phyloP scores from a whole-genome alignment of 2,329 filamentous ascomycete genomes.

The Paecilomyces variotii region DNA sequence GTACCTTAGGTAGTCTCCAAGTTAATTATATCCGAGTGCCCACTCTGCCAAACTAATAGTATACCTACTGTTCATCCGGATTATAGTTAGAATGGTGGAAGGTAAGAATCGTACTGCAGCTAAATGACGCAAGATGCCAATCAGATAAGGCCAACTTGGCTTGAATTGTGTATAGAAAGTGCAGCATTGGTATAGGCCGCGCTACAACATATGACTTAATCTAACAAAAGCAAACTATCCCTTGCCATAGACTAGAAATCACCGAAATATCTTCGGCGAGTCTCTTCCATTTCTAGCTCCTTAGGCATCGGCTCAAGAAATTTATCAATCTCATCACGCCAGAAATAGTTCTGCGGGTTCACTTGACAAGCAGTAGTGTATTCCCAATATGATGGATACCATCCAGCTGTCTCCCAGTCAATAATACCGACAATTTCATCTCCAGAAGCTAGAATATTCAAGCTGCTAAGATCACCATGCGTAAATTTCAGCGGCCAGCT shows the following conservation, averaged over 20 bases:
- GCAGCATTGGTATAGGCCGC: no score
- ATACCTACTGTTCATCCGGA: no score
- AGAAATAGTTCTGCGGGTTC: constrained; percentile 33
- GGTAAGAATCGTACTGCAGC: no score
- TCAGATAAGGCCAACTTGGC: no score
- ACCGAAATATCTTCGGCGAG: constrained; percentile 29
- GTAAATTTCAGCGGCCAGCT: constrained; percentile 36
- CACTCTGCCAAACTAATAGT: no score
- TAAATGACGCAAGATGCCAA: no score
- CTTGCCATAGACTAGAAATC: constrained; percentile 12
- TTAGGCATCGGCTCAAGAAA: constrained; percentile 31
- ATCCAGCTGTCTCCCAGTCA: constrained; percentile 24
- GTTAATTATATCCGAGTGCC: no score
- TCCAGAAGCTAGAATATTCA: constrained; percentile 24
- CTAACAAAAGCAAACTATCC: no score
- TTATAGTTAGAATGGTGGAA: no score
- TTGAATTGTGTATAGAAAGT: no score
- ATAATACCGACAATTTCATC: constrained; percentile 35
- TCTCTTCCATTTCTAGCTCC: constrained; percentile 33
- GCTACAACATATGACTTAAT: no score
- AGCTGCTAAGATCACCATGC: constrained; percentile 43
- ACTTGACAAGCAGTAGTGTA: constrained; percentile 33
- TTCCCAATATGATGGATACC: constrained; percentile 25
- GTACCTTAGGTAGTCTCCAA: no score
- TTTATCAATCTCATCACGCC: constrained; percentile 30